Percentiles rank a stretch among this genome's conserved stretches.
phyloP scores from a whole-genome alignment of 257 asterid species.

The Scutellaria barbata region DNA sequence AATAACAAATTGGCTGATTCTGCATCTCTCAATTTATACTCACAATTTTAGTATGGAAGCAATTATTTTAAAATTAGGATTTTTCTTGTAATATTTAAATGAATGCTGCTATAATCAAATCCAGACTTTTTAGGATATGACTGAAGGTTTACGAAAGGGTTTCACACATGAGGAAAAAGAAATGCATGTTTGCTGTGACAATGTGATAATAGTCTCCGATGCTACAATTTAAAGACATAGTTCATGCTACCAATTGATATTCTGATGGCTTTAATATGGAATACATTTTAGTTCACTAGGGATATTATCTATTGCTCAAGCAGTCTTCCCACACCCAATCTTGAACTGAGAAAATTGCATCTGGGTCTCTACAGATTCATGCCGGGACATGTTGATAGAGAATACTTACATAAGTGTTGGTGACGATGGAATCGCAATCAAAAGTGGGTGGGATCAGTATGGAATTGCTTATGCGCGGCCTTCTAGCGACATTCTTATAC shows the following conservation, averaged over 20 bases:
- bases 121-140: no score
- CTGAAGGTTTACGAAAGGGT: no score
- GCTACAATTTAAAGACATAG: slow-evolving; percentile 1
- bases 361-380: slow-evolving; percentile 68
- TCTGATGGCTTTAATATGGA: slow-evolving; percentile 15
- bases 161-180: no score
- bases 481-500: slow-evolving; percentile 78
- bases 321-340: not conserved
- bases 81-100: not conserved
- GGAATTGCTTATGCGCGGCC: slow-evolving; percentile 92
- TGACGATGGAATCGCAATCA: slow-evolving; percentile 89
- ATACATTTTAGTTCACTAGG: not conserved
- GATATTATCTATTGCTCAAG: not conserved
- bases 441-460: slow-evolving; percentile 99
- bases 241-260: not conserved
- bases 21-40: not conserved
- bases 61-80: slow-evolving; percentile 8
- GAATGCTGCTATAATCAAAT: no score
- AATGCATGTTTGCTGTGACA: no score
- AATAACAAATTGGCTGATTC: not conserved
- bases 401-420: slow-evolving; percentile 88
- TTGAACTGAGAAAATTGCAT: no score
- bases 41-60: not conserved
- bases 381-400: slow-evolving; percentile 78
- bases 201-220: not conserved